phyloP scores from a whole-genome alignment of 2,329 filamentous ascomycete species.

The Dryadomyces quercus-mongolicae region DNA sequence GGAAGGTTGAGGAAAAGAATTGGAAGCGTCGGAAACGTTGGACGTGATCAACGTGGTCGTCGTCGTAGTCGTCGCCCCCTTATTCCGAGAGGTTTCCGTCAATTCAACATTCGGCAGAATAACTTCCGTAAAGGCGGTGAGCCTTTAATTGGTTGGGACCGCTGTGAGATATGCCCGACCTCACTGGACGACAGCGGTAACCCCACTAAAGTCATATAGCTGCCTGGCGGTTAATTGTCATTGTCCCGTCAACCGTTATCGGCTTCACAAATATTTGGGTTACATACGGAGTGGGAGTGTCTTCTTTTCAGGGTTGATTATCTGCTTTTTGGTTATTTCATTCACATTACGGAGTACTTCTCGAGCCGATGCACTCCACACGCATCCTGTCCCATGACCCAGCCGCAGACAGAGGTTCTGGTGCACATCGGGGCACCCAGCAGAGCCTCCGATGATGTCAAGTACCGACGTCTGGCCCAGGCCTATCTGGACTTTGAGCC shows the following conservation, averaged over 20 bases:
- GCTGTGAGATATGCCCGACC: background rate
- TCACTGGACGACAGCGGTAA: background rate
- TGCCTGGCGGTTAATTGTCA: slow-evolving; percentile 1
- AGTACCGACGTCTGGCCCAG: slow-evolving; percentile 35
- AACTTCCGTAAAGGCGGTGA: background rate
- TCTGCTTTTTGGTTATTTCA: background rate
- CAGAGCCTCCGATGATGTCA: slow-evolving; percentile 31
- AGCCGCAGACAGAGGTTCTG: slow-evolving; percentile 36
- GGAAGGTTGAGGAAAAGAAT: background rate
- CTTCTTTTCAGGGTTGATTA: background rate
- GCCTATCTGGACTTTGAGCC: slow-evolving; percentile 39
- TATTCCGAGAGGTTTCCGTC: background rate
- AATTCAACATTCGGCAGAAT: background rate
- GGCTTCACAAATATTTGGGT: background rate
- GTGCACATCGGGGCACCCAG: slow-evolving; percentile 43
- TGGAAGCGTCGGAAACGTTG: too few relatives aligned
- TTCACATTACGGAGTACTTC: background rate
- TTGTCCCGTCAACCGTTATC: slow-evolving; percentile 7
- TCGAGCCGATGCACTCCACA: background rate
- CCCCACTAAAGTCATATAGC: background rate
- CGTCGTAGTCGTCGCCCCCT: background rate
- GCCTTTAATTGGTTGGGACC: background rate
- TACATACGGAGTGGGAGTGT: too few relatives aligned
- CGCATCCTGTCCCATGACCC: slow-evolving; percentile 5
- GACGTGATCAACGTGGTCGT: background rate